Conservation (phyloP, 306 rosid genomes). For the Sindora glabra region DNA sequence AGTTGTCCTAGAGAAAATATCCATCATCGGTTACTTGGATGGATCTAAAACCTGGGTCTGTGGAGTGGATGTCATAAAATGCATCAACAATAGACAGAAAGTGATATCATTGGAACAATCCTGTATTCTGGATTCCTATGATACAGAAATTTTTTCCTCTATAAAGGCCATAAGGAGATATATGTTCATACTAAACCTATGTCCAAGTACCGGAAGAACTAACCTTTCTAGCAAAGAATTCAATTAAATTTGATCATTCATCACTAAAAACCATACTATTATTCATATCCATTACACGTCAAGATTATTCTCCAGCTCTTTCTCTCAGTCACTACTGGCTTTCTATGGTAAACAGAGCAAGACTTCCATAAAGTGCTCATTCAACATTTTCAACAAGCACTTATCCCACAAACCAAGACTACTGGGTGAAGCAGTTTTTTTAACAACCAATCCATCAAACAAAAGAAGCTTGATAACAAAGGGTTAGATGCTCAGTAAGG, state of each 20-base stretch:
- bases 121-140: slow-evolving; percentile 59
- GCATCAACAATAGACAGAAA: slow-evolving; percentile 55
- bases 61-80: slow-evolving; percentile 50
- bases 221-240: slow-evolving; percentile 73
- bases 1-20: background rate
- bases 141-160: slow-evolving; percentile 16
- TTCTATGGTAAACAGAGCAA: background rate
- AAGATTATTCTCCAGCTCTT: background rate
- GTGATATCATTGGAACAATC: slow-evolving; percentile 51
- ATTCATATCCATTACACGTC: background rate
- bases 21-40: slow-evolving; percentile 54
- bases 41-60: slow-evolving; percentile 57
- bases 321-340: background rate
- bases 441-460: background rate
- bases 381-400: background rate
- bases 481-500: too few relatives aligned
- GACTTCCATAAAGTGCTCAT: background rate
- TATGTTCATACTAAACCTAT: background rate
- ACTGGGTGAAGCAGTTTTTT: background rate
- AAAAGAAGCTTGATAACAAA: too few relatives aligned
- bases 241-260: too few relatives aligned
- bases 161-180: slow-evolving; percentile 6
- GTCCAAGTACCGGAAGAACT: slow-evolving; percentile 8
- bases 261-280: too few relatives aligned
- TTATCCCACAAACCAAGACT: background rate